Base-by-base conservation (phyloP, 495 filamentous ascomycete genomes). In the Tirmania nivea region DNA sequence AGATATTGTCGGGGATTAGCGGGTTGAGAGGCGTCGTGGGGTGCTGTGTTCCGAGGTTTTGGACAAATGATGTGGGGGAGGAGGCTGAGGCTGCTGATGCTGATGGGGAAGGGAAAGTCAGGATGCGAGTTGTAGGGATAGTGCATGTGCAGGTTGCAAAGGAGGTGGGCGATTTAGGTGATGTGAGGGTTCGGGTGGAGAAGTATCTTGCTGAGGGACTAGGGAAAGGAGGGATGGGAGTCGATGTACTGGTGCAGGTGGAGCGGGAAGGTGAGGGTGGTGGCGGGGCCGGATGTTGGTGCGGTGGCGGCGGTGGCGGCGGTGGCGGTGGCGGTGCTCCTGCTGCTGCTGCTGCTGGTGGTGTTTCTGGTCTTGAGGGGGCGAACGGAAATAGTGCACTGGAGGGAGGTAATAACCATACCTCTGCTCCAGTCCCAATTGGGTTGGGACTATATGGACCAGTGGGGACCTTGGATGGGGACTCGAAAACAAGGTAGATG, bases 31-130 rank as follows among this genome's bases (percentile, higher is more conserved):
- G 92, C 0, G 90, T 96, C 2, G 79, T 79, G 0, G 79, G 84
- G 42, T 96, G 94, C 58, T 74, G 79, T 7, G 88, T 84, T 5
- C 88, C 89, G 1, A 81, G 86, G 57, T 96, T 99, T 61, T 99
- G 92, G 92, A 69, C 94, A 21, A 85, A 88, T 55, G 86, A 88
- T 56, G 80, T 81, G 5, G 25, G 25, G 7, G 25, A 68, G 42
- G 8, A 48, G 58, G 1, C 53, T 53, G 25, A 31, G 25, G 25
- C 2, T 31, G 1, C 25, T 31, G 25, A 31, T 31, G 39, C 39
- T 14, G 69, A 64, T 34, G 35, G 52, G 3, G 59, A 58, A 10
- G 61, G 65, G 4, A 72, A 20, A 68, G 69, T 9, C 71, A 74
- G 52, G 74, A 69, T 49, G 69, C 86, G 9, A 61, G 85, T 45